A percentile compares a stretch with the other conserved stretches of the same genome.
These are phyloP conservation scores for Sarocladium brachiariae DNA, from an alignment of 2,329 filamentous ascomycete genomes.

Conservation along the genomic window DNA sequence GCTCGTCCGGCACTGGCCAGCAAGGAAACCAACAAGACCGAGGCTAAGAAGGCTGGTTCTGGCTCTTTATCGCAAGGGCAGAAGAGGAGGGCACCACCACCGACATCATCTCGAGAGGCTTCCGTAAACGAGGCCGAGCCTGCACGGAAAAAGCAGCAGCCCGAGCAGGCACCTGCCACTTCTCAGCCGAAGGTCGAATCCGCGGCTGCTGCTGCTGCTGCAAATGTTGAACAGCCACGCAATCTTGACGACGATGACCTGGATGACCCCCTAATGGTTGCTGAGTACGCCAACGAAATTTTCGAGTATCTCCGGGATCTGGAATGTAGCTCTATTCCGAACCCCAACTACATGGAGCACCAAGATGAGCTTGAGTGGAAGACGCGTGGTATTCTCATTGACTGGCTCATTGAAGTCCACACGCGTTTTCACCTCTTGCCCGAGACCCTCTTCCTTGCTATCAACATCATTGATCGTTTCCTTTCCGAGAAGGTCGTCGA, in stretches of 20 bases:
- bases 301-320: conserved; percentile 91
- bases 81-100: conserved; percentile 60
- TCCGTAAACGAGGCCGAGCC: conserved; percentile 20
- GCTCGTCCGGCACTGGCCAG: conserved; percentile 55
- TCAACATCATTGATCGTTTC: conserved; percentile 98
- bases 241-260: conserved; percentile 81
- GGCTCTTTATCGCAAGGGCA: conserved; percentile 41
- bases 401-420: conserved; percentile 98
- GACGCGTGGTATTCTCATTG: conserved; percentile 92
- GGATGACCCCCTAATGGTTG: conserved; percentile 94
- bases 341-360: conserved; percentile 90
- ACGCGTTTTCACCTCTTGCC: conserved; percentile 92
- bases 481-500: conserved; percentile 92
- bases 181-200: conserved; percentile 23
- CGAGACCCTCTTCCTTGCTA: conserved; percentile 90
- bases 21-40: conserved; percentile 65
- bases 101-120: conserved; percentile 42
- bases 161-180: conserved; percentile 16
- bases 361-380: conserved; percentile 97
- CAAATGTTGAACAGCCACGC: conserved; percentile 33
- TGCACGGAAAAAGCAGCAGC: conserved; percentile 4
- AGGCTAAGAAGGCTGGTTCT: conserved; percentile 66
- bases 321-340: conserved; percentile 72
- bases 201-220: background rate
- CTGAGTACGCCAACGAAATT: conserved; percentile 94